Evolutionary conservation across 108 stramenopile species (phyloP), one percentile per base, ranked within the genome.

Genomic region (Hondaea fermentalgiana): DNA sequence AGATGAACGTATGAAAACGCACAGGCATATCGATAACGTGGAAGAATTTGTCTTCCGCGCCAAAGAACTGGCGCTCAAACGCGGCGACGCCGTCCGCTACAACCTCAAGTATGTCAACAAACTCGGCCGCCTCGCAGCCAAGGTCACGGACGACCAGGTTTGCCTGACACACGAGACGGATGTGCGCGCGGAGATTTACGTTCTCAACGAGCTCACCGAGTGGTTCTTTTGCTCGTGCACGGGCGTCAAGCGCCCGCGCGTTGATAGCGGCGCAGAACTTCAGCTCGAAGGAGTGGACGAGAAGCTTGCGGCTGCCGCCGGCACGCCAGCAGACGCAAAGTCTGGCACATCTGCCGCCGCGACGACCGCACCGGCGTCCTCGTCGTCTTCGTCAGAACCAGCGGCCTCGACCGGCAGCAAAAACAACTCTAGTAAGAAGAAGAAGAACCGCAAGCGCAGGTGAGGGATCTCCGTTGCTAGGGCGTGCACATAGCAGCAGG

Each of bases 221-320:
- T 83, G 76, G 76, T 83, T 83, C 76, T 83, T 83, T 45, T 83
- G 5, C 6, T 23, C 45, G 28, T 83, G 76, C 76, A 28, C 76
- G 12, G 76, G 76, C 45, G 76, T 83, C 49, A 83, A 83, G 51
- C 76, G 76, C 25, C 51, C 76, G 45, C 45, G 76, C n/a, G 10
- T 69, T 12, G 64, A 69, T 10, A 69, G 64, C 5, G 64, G 64
- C 25, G 64, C 64, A 10, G 64, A 42, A 12, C 25, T 42, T 17
- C 21, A 16, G 8, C 25, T 69, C 42, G 42, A 10, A 23, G 64
- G 25, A 8, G 35, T 10, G 14, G 64, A 69, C 64, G 64, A 8
- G 1, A 57, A 57, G 55, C 55, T 57, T 16, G 55, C 55, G 8
- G 55, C 55, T 16, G 55, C 55, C 55, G 55, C 64, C 25, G 64